Conservation (phyloP, 1,139 yeast species). For the Candida frijolesensis region DNA sequence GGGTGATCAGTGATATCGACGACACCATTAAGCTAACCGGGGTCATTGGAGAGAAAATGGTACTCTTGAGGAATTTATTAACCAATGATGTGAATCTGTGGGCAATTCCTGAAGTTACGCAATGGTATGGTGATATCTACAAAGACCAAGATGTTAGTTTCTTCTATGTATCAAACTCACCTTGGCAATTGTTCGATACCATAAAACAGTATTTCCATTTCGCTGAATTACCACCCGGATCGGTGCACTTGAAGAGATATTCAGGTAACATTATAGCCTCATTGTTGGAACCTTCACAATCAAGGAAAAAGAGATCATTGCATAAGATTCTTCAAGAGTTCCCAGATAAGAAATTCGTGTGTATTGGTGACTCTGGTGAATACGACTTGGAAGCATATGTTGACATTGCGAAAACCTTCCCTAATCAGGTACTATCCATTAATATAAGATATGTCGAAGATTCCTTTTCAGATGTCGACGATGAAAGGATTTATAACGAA, state of each 20-base stretch:
- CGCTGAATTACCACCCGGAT: conserved; percentile 68
- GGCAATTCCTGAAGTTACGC: conserved; percentile 70
- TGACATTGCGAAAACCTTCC: conserved; percentile 63
- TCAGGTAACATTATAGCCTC: conserved; percentile 79
- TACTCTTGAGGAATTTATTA: conserved; percentile 75
- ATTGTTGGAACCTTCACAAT: conserved; percentile 83
- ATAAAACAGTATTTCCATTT: conserved; percentile 59
- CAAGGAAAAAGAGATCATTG: conserved; percentile 71
- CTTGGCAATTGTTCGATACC: conserved; percentile 81
- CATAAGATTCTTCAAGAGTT: conserved; percentile 70
- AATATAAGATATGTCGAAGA: conserved; percentile 79
- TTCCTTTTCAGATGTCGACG: conserved; percentile 61
- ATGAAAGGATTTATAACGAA: conserved; percentile 40
- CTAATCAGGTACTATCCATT: conserved; percentile 68
- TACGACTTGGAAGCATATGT: conserved; percentile 91
- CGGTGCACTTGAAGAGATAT: conserved; percentile 85
- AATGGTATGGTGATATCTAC: conserved; percentile 60
- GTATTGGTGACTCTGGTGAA: conserved; percentile 96
- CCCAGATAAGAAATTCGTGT: conserved; percentile 72
- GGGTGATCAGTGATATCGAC: conserved; percentile 88
- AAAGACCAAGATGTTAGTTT: conserved; percentile 51
- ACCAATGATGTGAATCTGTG: conserved; percentile 65
- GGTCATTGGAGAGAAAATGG: conserved; percentile 83
- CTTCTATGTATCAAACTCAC: conserved; percentile 94
- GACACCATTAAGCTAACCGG: conserved; percentile 93